Base-by-base conservation (phyloP, 1,284 basidiomycete genomes). In the Meira miltonrushii region DNA sequence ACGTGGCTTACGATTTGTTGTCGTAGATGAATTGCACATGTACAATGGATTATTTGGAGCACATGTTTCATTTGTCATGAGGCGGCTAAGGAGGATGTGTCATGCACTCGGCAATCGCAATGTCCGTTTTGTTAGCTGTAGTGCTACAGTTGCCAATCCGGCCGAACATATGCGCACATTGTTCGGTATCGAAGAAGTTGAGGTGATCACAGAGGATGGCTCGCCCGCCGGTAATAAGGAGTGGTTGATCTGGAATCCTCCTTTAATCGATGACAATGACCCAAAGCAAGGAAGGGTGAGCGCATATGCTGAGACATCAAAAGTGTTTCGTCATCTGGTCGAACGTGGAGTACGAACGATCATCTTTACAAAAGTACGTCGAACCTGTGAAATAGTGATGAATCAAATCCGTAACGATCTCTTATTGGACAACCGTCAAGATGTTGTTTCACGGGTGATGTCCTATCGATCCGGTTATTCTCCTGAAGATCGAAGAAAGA, bases 291-390 rank as follows among this genome's bases (percentile, higher is more conserved):
- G 87, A 1, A 81, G 85, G 21, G 79, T 82, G 5, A 85, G 84
- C 64, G 81, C 88, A 7, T 82, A 91, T 61, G 80, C 82, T 3
- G 88, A 94, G 72, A 88, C 89, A 1, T 88, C 86, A 3, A 79
- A 81, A 12, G 74, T 94, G 48, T 90, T 92, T 84, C 82, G 85
- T 47, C 89, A 85, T 76, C 80, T 94, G 51, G 89, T 94, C 85
- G 86, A 87, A 62, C 82, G 85, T 8, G 90, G 90, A 1, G 80
- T 92, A 19, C 82, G 89, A 40, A 87, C 88, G 1, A 92, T 94
- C 63, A 79, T 94, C 19, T 94, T 94, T 75, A 91, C 89, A 80
- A 89, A 90, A 82, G 89, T 89, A 25, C 82, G 90, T 28, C 88
- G 88, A 78, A 83, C 83, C 4, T 93, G 91, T 76, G 91, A 94